Base-by-base conservation (phyloP, 108 stramenopile species). In the Asterionellopsis glacialis region DNA sequence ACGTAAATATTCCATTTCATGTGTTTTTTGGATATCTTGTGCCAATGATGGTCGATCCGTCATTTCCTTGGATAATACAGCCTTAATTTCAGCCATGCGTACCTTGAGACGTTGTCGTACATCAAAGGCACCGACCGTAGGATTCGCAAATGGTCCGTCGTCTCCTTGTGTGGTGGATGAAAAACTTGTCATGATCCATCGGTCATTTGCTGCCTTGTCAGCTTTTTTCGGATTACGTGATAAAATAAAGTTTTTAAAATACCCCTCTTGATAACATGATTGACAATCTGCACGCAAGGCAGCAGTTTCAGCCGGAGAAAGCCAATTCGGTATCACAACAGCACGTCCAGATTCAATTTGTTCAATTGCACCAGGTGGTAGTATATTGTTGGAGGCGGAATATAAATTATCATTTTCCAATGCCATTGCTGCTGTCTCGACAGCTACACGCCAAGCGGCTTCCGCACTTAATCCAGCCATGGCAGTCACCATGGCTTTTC, bases 1-100 rank as follows among this genome's bases (percentile, higher is more conserved):
- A 5, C 53, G 53, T 54, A 54, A 54, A 54, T 26, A 54, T 23
- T 54, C 53, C 53, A 54, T 54, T 27, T 54, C 53, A 54, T 54
- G 53, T n/a, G 53, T 54, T 23, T 54, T 16, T 27, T 23, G 24
- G 5, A 25, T 26, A 25, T 54, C 53, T 23, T 54, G 22, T n/a
- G 21, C 53, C 24, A 54, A 54, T 3, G 9, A 10, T 2, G 53
- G 53, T 5, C 53, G 21, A 54, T 54, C 53, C 5, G 33, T 33
- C 53, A 54, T 22, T 22, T 26, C 5, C 2, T 1, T 5, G 3
- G 53, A 16, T 5, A 54, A 23, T 1, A 22, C 22, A 15, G 53
- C 53, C 11, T 54, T 54, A 11, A 54, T 23, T n/a, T 25, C 24
- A 9, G 53, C 53, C 53, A 54, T 54, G 16, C 24, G 21, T n/a